Evolutionary conservation across 148 eudicot species (phyloP).

Genomic region (Vaccinium macrocarpon): DNA sequence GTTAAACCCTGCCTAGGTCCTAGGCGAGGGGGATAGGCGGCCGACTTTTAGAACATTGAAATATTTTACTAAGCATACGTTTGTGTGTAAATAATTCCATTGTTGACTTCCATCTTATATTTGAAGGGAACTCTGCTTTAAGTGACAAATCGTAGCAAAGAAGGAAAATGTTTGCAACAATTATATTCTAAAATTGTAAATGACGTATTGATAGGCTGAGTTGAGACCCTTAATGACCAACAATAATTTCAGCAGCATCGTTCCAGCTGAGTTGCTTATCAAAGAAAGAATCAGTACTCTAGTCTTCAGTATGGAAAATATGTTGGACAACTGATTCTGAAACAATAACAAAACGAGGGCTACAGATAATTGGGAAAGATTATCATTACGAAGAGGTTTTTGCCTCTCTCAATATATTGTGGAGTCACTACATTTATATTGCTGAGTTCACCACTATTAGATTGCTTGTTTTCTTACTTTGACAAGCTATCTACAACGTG

Average conservation of each 20-base stretch:
- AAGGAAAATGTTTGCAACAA: neutral
- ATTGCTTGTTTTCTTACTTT: neutral
- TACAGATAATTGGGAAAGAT: neutral
- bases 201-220: neutral
- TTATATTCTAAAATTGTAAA: neutral
- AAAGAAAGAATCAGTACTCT: neutral
- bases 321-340: neutral
- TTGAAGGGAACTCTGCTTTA: neutral
- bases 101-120: neutral
- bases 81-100: neutral
- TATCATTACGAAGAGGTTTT: neutral
- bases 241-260: neutral
- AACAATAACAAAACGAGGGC: neutral
- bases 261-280: neutral
- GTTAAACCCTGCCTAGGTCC: too few relatives aligned
- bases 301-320: neutral
- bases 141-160: too few relatives aligned
- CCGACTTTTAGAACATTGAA: too few relatives aligned
- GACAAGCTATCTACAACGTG: neutral
- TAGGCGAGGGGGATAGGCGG: too few relatives aligned
- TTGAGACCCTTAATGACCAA: neutral
- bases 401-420: neutral
- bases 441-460: too few relatives aligned
- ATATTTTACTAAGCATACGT: neutral
- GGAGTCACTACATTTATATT: neutral